Evolutionary conservation across 129 eudicot species (phyloP).

Genomic region (Oenanthe sinensis): DNA sequence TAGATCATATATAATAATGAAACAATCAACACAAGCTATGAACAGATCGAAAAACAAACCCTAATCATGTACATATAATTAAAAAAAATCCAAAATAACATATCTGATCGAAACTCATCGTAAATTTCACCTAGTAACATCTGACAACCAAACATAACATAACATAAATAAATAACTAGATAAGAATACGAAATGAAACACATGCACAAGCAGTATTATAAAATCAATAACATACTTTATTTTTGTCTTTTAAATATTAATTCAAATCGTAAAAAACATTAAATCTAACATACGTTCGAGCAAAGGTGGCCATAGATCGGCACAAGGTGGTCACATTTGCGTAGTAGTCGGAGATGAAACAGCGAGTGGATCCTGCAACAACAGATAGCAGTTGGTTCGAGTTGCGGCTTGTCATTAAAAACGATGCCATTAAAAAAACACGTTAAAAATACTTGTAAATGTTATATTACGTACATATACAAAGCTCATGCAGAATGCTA

Average conservation of each 20-base stretch:
- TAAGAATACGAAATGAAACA: background rate
- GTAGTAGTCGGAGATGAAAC: conserved; percentile 6
- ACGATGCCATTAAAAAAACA: conserved; percentile 14
- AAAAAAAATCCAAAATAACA: too few species aligned
- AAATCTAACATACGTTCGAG: conserved; percentile 14
- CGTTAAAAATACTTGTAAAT: background rate
- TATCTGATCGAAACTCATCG: background rate
- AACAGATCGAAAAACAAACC: background rate
- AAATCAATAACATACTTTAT: too few species aligned
- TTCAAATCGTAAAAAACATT: background rate
- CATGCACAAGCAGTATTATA: background rate
- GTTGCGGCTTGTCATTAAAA: conserved; percentile 4
- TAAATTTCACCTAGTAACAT: background rate
- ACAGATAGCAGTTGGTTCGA: conserved; percentile 15
- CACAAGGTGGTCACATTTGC: background rate
- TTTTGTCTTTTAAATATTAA: background rate
- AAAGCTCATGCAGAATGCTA: conserved; percentile 1
- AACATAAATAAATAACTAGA: background rate
- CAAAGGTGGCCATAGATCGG: conserved; percentile 29
- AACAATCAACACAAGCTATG: background rate
- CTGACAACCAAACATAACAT: background rate
- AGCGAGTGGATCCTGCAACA: background rate
- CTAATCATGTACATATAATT: background rate
- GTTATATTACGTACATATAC: too few species aligned
- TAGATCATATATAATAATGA: too few species aligned